A percentile compares a stretch with the other conserved stretches of the same genome.
Evolutionary conservation across 495 filamentous ascomycete genomes (phyloP).

Genomic region (Neurospora tetraspora): DNA sequence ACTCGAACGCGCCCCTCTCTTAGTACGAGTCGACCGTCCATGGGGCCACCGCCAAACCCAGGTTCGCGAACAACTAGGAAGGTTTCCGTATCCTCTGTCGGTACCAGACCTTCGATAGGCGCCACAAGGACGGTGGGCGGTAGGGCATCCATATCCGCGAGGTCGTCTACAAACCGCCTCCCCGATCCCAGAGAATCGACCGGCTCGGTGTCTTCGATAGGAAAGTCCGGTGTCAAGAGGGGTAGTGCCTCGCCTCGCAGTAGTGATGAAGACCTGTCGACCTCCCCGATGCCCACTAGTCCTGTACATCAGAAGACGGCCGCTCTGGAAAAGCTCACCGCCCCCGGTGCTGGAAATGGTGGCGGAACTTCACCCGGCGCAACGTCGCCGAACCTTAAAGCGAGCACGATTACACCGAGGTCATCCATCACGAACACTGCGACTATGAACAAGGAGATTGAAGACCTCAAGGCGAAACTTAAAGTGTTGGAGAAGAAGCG

Average conservation of each 20-base stretch:
- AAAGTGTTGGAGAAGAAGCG: constrained; percentile 74
- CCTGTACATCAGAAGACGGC: constrained; percentile 33
- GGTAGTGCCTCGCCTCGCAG: constrained; percentile 26
- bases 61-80: constrained; percentile 21
- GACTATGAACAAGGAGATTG: constrained; percentile 54
- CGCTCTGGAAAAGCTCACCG: constrained; percentile 36
- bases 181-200: constrained; percentile 31
- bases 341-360: constrained; percentile 9
- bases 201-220: constrained; percentile 29
- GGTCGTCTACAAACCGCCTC: constrained; percentile 23
- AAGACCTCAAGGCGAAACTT: constrained; percentile 70
- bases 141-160: constrained; percentile 22
- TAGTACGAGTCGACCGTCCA: constrained; percentile 45
- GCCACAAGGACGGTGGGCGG: constrained; percentile 25
- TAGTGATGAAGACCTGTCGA: constrained; percentile 27
- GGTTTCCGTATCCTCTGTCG: constrained; percentile 21
- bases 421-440: constrained; percentile 22
- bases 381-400: constrained; percentile 21
- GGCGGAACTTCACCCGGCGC: constrained; percentile 16
- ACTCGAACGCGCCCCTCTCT: constrained; percentile 44
- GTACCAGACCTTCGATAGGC: constrained; percentile 17
- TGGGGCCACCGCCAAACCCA: constrained; percentile 50
- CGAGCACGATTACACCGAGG: constrained; percentile 5
- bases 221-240: constrained; percentile 23
- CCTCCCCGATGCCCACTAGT: constrained; percentile 36